Base-by-base conservation (phyloP, 345 rosid species). In the Boechera retrofracta region DNA sequence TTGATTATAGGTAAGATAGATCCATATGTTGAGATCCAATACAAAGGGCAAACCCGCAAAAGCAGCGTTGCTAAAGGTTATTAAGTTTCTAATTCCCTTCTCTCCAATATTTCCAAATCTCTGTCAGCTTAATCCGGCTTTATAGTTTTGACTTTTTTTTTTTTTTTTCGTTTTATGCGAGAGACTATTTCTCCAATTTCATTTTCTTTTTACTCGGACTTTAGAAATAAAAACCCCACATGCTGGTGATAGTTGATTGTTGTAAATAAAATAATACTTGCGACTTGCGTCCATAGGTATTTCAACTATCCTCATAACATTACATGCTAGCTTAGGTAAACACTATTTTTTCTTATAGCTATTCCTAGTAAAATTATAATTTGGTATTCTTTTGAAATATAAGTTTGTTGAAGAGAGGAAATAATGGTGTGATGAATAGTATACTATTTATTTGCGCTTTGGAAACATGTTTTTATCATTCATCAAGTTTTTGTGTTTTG, bases 61-160 rank as follows among this genome's bases (percentile, higher is more conserved):
- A 89, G 91, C 85, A 77, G 85, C 39, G 89, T 89, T 36, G 93
- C 88, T 54, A 77, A 78, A 88, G 93, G 97, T 94, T 62, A 56
- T 11, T 21, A 16, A 51, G 41, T 62, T 33, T 0, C 64, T 44
- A 49, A 28, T 58, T 75, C 16, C 48, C 38, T 53, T 69, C 39
- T 59, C 51, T 67, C 33, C 32, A n/a, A 41, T 5, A n/a, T 15
- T 44, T 44, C 35, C 74, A 41, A 39, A 41, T 61, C 31, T 53
- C 18, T 15, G 4, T 69, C 32, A 60, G 24, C 26, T 7, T 76
- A 7, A 28, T 65, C 44, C 12, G 48, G 11, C 29, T 51, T 18
- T 39, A 48, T 52, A 39, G 18, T 68, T 21, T 68, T 60, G 62
- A 68, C 63, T 39, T 57, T 35, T 57, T 26, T 48, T 28, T 39